phyloP scores from a whole-genome alignment of 140 eudicot species.

The Flaveria floridana region DNA sequence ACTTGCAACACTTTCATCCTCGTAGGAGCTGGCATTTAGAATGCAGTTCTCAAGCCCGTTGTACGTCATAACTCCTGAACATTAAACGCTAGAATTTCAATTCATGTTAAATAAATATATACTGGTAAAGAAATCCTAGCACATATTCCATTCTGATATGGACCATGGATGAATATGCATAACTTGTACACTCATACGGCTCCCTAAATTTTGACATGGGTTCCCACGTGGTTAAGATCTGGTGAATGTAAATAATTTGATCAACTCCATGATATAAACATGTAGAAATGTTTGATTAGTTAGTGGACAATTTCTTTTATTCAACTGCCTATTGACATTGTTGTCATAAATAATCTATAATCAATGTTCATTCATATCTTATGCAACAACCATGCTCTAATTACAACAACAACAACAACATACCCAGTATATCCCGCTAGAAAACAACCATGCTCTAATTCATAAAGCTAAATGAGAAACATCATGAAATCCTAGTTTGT shows the following conservation, averaged over 20 bases:
- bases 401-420: no score
- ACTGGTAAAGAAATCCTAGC: background rate
- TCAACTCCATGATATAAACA: conserved; percentile 3
- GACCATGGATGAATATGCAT: background rate
- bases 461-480: background rate
- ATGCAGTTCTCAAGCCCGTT: conserved; percentile 93
- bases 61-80: conserved; percentile 75
- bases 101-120: background rate
- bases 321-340: background rate
- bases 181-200: background rate
- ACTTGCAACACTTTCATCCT: conserved; percentile 58
- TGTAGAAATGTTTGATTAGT: background rate
- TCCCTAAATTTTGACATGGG: background rate
- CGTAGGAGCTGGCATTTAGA: conserved; percentile 50
- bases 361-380: background rate
- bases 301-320: background rate
- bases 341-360: background rate
- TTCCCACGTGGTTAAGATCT: background rate
- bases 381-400: background rate
- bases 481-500: background rate
- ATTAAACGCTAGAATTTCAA: background rate
- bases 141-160: background rate
- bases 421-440: no score
- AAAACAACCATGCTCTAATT: background rate
- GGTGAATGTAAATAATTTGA: conserved; percentile 8